These are phyloP conservation scores for Solanum bulbocastanum DNA, from an alignment of 257 asterid species.

Conservation along the genomic window DNA sequence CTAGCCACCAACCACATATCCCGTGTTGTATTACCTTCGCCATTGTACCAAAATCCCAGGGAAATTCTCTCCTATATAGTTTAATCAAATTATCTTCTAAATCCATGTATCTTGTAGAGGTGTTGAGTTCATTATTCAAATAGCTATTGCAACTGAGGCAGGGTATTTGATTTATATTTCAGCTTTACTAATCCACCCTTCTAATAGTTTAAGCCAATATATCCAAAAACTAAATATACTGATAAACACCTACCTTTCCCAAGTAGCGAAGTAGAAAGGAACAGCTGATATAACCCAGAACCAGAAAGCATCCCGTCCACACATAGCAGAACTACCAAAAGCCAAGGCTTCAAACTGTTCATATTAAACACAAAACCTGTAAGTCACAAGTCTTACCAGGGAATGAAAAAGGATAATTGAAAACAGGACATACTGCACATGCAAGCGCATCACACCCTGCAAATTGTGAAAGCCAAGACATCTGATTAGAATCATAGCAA, in stretches of 20 bases:
- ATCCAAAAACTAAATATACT: neutral
- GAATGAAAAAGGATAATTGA: neutral
- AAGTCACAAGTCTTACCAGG: conserved; percentile 2
- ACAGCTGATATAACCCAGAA: conserved; percentile 87
- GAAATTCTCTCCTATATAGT: neutral
- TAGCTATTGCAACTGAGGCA: neutral
- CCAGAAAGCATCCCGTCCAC: conserved; percentile 70
- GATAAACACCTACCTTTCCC: conserved; percentile 67
- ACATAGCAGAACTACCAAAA: conserved; percentile 87
- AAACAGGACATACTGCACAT: conserved; percentile 66
- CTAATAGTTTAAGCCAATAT: neutral
- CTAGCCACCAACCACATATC: neutral
- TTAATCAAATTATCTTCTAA: neutral
- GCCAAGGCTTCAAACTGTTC: conserved; percentile 76
- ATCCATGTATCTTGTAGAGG: neutral
- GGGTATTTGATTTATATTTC: neutral
- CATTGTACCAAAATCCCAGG: neutral
- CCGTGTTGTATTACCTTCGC: neutral
- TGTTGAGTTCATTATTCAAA: neutral
- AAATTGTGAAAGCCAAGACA: conserved; percentile 10
- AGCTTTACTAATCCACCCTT: neutral
- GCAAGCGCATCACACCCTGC: conserved; percentile 98
- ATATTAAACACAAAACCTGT: conserved; percentile 5
- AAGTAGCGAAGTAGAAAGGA: conserved; percentile 77
- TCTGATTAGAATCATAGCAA: conserved; percentile 3